Conservation (phyloP, 2,329 filamentous ascomycete species). For the Dendrostoma leiphaemia region DNA sequence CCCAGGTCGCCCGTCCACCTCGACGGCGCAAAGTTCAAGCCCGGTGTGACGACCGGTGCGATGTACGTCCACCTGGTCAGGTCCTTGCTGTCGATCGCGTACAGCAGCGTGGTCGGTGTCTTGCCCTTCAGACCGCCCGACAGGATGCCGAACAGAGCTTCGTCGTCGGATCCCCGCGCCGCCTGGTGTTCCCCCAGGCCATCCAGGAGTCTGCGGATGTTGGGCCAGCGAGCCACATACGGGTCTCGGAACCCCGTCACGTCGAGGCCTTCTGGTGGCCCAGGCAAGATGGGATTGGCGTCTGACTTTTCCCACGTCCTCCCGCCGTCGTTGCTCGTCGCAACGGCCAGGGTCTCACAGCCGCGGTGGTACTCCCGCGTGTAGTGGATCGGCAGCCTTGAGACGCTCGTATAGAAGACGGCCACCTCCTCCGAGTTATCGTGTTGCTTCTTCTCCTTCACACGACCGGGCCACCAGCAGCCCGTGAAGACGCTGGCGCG, state of each 20-base stretch:
- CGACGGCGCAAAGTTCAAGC: slow-evolving; percentile 25
- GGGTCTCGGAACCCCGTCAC: slow-evolving; percentile 35
- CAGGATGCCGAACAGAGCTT: slow-evolving; percentile 43
- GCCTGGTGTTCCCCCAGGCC: slow-evolving; percentile 21
- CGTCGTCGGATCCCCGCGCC: too few species aligned
- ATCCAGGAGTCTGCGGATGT: slow-evolving; percentile 21
- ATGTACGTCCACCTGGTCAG: slow-evolving; percentile 43
- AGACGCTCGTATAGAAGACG: slow-evolving; percentile 34
- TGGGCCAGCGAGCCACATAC: slow-evolving; percentile 29
- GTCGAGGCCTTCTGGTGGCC: slow-evolving; percentile 26
- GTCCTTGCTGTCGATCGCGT: slow-evolving; percentile 37
- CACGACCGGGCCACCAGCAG: slow-evolving; percentile 46
- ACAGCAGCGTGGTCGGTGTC: slow-evolving; percentile 46
- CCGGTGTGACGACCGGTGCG: slow-evolving; percentile 31
- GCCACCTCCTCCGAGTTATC: slow-evolving; percentile 28
- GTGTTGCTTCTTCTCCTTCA: too few species aligned
- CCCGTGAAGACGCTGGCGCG: slow-evolving; percentile 52
- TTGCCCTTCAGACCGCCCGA: slow-evolving; percentile 42
- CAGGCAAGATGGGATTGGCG: slow-evolving; percentile 29
- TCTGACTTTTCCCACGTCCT: slow-evolving; percentile 31
- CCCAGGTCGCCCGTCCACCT: slow-evolving; percentile 49
- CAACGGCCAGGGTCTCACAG: slow-evolving; percentile 40
- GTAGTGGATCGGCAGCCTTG: slow-evolving; percentile 34
- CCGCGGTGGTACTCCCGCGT: slow-evolving; percentile 37
- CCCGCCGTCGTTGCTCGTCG: slow-evolving; percentile 36